phyloP scores from a whole-genome alignment of 2,329 filamentous ascomycete species.

The Venturia carpophila region DNA sequence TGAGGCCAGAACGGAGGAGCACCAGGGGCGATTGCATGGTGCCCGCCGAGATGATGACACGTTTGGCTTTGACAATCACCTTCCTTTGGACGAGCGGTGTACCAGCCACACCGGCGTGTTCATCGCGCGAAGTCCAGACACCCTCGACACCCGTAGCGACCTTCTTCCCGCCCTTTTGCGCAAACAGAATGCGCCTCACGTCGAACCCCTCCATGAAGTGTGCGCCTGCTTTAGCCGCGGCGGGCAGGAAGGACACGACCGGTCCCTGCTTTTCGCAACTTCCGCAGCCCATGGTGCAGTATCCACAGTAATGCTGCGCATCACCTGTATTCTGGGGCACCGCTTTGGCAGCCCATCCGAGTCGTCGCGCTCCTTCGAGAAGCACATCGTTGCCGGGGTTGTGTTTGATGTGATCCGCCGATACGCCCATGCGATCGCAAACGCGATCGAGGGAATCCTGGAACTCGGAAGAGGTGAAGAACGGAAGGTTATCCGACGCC shows the following conservation, averaged over 20 bases:
- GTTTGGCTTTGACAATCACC: constrained; percentile 68
- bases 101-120: constrained; percentile 49
- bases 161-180: constrained; percentile 44
- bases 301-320: constrained; percentile 63
- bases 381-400: constrained; percentile 64
- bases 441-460: constrained; percentile 75
- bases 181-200: constrained; percentile 63
- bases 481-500: constrained; percentile 58
- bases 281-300: constrained; percentile 52
- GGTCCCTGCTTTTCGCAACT: constrained; percentile 72
- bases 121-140: constrained; percentile 65
- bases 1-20: constrained; percentile 68
- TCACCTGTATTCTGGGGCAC: constrained; percentile 76
- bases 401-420: constrained; percentile 57
- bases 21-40: constrained; percentile 70
- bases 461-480: constrained; percentile 67
- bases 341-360: constrained; percentile 61
- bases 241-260: constrained; percentile 66
- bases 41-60: constrained; percentile 71
- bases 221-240: constrained; percentile 69
- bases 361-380: constrained; percentile 64
- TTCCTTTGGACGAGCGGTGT: constrained; percentile 47
- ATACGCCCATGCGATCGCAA: constrained; percentile 70
- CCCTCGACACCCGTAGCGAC: constrained; percentile 65
- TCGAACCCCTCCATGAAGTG: constrained; percentile 77